Conservation (phyloP, 2,329 filamentous ascomycete genomes). For the Camptophora hylomeconis region DNA sequence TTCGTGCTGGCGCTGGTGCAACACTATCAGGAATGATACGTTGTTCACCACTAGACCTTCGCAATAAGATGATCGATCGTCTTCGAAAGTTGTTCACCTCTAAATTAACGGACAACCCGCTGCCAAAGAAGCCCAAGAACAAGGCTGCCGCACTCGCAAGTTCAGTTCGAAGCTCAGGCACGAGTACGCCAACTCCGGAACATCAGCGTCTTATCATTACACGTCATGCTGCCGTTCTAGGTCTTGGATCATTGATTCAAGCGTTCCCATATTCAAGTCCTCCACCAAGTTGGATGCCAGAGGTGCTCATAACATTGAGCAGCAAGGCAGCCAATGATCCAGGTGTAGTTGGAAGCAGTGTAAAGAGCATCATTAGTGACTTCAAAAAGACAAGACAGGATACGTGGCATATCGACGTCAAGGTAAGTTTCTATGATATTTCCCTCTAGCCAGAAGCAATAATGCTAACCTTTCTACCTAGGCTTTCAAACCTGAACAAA, state of each 20-base stretch:
- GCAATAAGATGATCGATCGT: slow-evolving; percentile 60
- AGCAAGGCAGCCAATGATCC: slow-evolving; percentile 75
- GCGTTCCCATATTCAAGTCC: slow-evolving; percentile 94
- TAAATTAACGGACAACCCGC: slow-evolving; percentile 67
- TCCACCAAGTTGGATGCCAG: slow-evolving; percentile 86
- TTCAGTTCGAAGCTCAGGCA: slow-evolving; percentile 30
- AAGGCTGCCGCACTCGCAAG: slow-evolving; percentile 21
- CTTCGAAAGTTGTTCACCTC: slow-evolving; percentile 69
- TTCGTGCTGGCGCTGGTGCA: slow-evolving; percentile 80
- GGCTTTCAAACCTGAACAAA: slow-evolving; percentile 78
- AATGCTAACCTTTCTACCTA: slow-evolving; percentile 34
- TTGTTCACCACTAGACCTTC: slow-evolving; percentile 72
- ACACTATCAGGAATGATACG: slow-evolving; percentile 96
- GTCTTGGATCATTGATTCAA: slow-evolving; percentile 79
- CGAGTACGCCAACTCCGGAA: slow-evolving; percentile 37
- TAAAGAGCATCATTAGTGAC: slow-evolving; percentile 84
- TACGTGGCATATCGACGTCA: slow-evolving; percentile 95
- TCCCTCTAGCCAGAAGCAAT: slow-evolving; percentile 5
- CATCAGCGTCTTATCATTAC: slow-evolving; percentile 64
- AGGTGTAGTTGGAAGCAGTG: slow-evolving; percentile 87
- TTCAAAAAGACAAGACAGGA: slow-evolving; percentile 99
- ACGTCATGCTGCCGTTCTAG: slow-evolving; percentile 81
- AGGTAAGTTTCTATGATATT: slow-evolving; percentile 47
- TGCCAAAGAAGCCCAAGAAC: slow-evolving; percentile 53
- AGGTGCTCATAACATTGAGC: slow-evolving; percentile 74